These are phyloP conservation scores for Biscogniauxia mediterranea DNA, from an alignment of 2,329 filamentous ascomycete genomes.

Conservation along the genomic window DNA sequence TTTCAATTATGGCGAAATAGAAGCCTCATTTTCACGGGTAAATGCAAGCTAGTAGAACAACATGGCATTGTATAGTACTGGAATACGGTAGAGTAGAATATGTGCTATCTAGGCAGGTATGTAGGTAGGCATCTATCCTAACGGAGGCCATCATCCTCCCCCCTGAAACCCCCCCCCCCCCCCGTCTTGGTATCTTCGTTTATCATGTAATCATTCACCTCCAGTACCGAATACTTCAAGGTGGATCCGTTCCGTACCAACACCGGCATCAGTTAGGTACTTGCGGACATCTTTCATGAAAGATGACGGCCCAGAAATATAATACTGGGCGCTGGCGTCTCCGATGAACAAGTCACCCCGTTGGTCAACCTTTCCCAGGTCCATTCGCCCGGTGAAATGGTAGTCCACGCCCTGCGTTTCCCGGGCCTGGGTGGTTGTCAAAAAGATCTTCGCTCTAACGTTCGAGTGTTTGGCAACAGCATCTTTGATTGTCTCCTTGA, in stretches of 20 bases:
- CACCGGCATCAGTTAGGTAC: slow-evolving; percentile 53
- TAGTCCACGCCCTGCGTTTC: slow-evolving; percentile 55
- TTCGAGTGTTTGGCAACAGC: slow-evolving; percentile 44
- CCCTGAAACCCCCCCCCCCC: neutral
- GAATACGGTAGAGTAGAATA: neutral
- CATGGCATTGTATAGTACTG: neutral
- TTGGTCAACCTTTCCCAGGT: slow-evolving; percentile 54
- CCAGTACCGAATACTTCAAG: slow-evolving; percentile 69
- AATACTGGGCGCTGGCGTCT: slow-evolving; percentile 61
- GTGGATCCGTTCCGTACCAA: slow-evolving; percentile 57
- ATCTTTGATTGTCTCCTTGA: slow-evolving; percentile 47
- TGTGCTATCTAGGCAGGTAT: neutral
- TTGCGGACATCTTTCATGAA: slow-evolving; percentile 66
- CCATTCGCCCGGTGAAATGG: slow-evolving; percentile 56
- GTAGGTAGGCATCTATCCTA: too few relatives aligned
- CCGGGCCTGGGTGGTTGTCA: slow-evolving; percentile 45
- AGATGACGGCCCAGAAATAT: slow-evolving; percentile 65
- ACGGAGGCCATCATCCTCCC: neutral
- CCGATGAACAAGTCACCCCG: slow-evolving; percentile 54
- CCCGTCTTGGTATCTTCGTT: neutral
- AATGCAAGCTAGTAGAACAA: neutral
- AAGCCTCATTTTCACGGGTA: neutral
- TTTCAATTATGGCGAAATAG: neutral
- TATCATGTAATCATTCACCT: slow-evolving; percentile 26
- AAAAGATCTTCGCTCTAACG: slow-evolving; percentile 57